Evolutionary conservation across 1,139 yeast genomes (phyloP).

Genomic region (Lodderomyces metapsilosis): DNA sequence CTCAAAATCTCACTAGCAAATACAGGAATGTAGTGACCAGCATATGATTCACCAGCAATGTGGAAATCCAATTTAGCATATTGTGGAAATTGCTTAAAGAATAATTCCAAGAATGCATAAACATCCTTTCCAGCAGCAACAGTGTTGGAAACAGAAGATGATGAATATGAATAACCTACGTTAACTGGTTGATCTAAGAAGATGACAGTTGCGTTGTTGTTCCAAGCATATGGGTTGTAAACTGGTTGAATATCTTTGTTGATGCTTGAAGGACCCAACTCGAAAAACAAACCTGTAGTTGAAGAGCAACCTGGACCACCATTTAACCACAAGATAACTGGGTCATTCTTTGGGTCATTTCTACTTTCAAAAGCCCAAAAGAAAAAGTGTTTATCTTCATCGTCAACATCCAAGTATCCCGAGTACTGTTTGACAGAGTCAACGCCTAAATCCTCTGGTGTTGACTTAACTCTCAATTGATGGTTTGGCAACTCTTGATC

Average conservation of each 20-base stretch:
- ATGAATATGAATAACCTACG: conserved; percentile 81
- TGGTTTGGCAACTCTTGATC: conserved; percentile 51
- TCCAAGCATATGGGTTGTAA: conserved; percentile 43
- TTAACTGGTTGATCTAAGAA: conserved; percentile 49
- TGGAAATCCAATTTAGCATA: conserved; percentile 70
- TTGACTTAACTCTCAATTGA: conserved; percentile 58
- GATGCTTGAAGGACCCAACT: conserved; percentile 43
- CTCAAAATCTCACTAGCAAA: conserved; percentile 85
- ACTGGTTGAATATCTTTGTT: conserved; percentile 35
- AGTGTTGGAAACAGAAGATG: conserved; percentile 61
- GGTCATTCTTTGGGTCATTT: conserved; percentile 46
- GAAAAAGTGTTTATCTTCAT: conserved; percentile 73
- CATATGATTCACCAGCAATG: conserved; percentile 98
- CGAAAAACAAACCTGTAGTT: conserved; percentile 43
- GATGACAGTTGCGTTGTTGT: conserved; percentile 43
- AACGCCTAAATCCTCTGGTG: conserved; percentile 63
- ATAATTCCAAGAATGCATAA: conserved; percentile 84
- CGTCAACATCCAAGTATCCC: conserved; percentile 84
- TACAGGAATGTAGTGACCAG: conserved; percentile 95
- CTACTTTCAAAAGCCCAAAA: conserved; percentile 47
- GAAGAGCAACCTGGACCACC: conserved; percentile 51
- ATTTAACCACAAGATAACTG: conserved; percentile 45
- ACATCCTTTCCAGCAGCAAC: conserved; percentile 92
- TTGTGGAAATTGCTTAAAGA: conserved; percentile 89
- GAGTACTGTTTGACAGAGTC: conserved; percentile 81